A percentile compares a stretch with the other conserved stretches of the same genome.
Evolutionary conservation across 257 asterid species (phyloP).

Genomic region (Pogostemon cablin): DNA sequence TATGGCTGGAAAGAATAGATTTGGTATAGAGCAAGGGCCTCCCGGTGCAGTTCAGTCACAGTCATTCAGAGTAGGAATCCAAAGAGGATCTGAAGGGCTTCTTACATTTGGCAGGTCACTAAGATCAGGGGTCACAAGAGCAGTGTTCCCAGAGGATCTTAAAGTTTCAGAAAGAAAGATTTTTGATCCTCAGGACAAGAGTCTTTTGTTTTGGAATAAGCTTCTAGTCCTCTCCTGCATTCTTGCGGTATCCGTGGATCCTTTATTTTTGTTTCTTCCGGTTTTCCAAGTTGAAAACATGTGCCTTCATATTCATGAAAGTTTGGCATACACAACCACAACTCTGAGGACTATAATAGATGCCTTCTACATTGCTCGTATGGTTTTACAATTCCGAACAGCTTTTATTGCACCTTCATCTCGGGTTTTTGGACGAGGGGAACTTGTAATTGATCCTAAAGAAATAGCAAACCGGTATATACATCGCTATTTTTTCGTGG

Average conservation of each 20-base stretch:
- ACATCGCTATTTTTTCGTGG: constrained; percentile 80
- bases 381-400: constrained; percentile 85
- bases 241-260: constrained; percentile 84
- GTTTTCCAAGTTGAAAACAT: constrained; percentile 62
- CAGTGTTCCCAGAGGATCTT: constrained; percentile 94
- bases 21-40: constrained; percentile 65
- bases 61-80: constrained; percentile 68
- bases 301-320: constrained; percentile 81
- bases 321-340: constrained; percentile 72
- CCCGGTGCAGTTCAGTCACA: constrained; percentile 45
- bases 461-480: constrained; percentile 80
- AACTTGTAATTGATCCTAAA: constrained; percentile 88
- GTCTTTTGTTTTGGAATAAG: constrained; percentile 84
- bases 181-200: constrained; percentile 96
- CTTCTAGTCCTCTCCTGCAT: constrained; percentile 78
- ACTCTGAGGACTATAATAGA: constrained; percentile 74
- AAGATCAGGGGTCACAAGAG: constrained; percentile 75
- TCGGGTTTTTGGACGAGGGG: constrained; percentile 98
- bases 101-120: constrained; percentile 77
- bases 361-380: constrained; percentile 65
- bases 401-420: constrained; percentile 99
- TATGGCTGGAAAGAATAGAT: constrained; percentile 68
- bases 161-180: constrained; percentile 66
- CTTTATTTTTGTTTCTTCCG: constrained; percentile 87
- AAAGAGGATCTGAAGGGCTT: constrained; percentile 82